Base-by-base conservation (phyloP, 2,329 filamentous ascomycete species). In the Botrytis paeoniae region DNA sequence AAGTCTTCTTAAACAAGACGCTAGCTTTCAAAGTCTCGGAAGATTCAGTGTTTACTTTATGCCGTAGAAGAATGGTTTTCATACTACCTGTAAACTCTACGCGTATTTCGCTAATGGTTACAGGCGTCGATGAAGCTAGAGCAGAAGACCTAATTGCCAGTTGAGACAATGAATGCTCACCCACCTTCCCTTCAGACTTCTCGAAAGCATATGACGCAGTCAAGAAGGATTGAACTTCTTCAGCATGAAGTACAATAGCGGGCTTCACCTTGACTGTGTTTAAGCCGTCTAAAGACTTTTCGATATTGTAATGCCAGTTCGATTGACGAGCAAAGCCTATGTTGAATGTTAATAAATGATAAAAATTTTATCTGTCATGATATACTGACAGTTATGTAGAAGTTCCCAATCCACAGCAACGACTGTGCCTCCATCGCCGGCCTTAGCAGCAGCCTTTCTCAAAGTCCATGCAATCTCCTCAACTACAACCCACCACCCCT, bases 401-500 rank as follows among this genome's bases (percentile, higher is more conserved):
- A 92, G 82, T 78, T 92, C 90, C 88, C 90, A 91, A 78, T 91
- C 89, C 69, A 90, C 86, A 41, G 88, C 85, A 51, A 92, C 81
- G 14, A 91, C 84, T 43, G 90, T 82, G 70, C 88, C 86, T 14
- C 85, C 85, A 70, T 88, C 85, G 12, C 85, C 85, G 64, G 83
- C 82, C 74, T 86, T 82, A 4, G 82, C 83, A 7, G 89, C 89
- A 18, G 88, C 89, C 73, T 85, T 83, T 75, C 89, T 84, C 73
- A 91, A 80, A n/a, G 85, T 82, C 88, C 89, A 91, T 66, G 86
- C 85, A 54, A 92, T 81, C 54, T 90, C 87, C 78, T 91, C 89
- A 8, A 85, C 83, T 43, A 89, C 84, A 74, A 86, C 83, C 74
- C 86, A 83, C 90, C 90, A 92, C 4, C 86, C 86, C 72, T 91